Base-by-base conservation (phyloP, 2,329 filamentous ascomycete species). In the Xylariaceae sp. region DNA sequence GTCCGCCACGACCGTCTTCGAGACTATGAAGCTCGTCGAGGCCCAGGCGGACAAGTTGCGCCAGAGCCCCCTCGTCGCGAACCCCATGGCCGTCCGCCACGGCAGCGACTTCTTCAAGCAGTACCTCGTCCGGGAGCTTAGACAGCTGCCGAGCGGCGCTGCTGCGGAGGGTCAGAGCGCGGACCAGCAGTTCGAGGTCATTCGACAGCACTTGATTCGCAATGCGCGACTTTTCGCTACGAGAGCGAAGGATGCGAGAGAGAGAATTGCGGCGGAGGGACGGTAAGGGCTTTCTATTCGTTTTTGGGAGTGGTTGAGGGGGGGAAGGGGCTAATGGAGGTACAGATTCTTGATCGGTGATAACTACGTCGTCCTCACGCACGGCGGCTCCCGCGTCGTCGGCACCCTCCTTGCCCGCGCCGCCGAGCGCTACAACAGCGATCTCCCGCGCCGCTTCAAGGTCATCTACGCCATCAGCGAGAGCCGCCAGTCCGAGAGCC, bases 71-170 rank as follows among this genome's bases (percentile, higher is more conserved):
- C 85, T 87, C 17, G 88, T 96, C 56, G 82, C 88, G 6, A 97
- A 99, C 76, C 90, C 92, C 11, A 90, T 97, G 58, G 93, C 92
- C 3, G 85, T 97, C 13, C 92, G 90, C 53, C 94, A 95, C 57
- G 94, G 94, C 69, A 96, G 92, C 61, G 92, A 97, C 74, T 85
- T 97, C 60, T 97, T 99, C 80, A 89, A 94, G 73, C 88, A 93
- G 72, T 97, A 96, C 76, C 85, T 99, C 67, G 88, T 96, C 69
- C 86, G 87, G 58, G 91, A 82, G 64, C 80, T 88, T 72, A 82
- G 82, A 76, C 78, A 82, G 76, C 79, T 81, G 65, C 75, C 77
- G 54, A 64, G 66, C 56, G 64, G 66, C 60, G 66, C 65, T 61
- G 65, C 64, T 61, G 55, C 64, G 57, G 67, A 64, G 58, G 70